Evolutionary conservation across 371 early-diverging fungal species (phyloP).

Genomic region (Mortierella sp.): DNA sequence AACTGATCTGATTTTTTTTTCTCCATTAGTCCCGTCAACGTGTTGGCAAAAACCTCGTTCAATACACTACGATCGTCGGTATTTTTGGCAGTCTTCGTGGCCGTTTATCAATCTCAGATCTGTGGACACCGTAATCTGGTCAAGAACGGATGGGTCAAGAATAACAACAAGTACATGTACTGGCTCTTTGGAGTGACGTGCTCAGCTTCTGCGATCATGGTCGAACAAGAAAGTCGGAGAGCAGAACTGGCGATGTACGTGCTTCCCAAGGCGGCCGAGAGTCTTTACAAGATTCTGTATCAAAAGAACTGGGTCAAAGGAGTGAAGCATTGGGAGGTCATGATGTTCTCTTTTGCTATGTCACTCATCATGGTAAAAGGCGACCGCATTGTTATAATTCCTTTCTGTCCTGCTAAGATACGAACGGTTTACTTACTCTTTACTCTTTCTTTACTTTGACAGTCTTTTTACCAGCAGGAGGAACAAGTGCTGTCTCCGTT

Average conservation of each 20-base stretch:
- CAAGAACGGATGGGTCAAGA: constrained; percentile 41
- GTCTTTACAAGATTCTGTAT: constrained; percentile 69
- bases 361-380: constrained; percentile 67
- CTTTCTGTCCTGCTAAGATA: neutral
- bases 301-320: constrained; percentile 69
- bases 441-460: neutral
- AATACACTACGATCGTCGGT: constrained; percentile 72
- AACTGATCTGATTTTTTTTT: neutral
- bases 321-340: constrained; percentile 69
- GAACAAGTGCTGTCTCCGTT: constrained; percentile 70
- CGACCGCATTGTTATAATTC: too few species aligned
- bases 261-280: constrained; percentile 71
- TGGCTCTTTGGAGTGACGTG: constrained; percentile 71
- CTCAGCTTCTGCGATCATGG: constrained; percentile 70
- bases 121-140: constrained; percentile 75
- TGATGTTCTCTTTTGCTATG: constrained; percentile 71
- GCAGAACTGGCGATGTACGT: constrained; percentile 80
- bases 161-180: constrained; percentile 73
- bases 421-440: neutral
- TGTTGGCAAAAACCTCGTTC: constrained; percentile 61
- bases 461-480: constrained; percentile 76
- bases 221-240: constrained; percentile 77
- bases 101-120: constrained; percentile 71
- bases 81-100: constrained; percentile 73
- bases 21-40: constrained; percentile 54